phyloP scores from a whole-genome alignment of 305 asterid species.

The Fraxinus greggii region DNA sequence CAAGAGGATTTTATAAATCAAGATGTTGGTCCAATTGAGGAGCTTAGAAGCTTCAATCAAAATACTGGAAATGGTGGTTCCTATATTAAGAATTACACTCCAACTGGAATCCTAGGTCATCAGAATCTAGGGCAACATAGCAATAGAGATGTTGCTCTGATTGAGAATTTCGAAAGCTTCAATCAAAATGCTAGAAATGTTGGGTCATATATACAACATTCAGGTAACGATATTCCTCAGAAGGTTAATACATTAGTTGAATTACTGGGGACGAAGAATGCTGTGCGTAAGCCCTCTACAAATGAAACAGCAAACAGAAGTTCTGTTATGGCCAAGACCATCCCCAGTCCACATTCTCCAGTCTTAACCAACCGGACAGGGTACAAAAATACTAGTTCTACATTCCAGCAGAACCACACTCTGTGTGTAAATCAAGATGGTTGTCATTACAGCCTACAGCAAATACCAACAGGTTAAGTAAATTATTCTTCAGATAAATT shows the following conservation, averaged over 20 bases:
- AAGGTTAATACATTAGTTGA: constrained; percentile 46
- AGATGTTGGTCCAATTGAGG: constrained; percentile 26
- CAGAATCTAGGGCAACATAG: constrained; percentile 20
- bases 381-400: constrained; percentile 24
- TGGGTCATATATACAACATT: constrained; percentile 27
- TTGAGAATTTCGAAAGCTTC: constrained; percentile 23
- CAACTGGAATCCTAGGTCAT: constrained; percentile 11
- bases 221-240: constrained; percentile 33
- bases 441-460: constrained; percentile 41
- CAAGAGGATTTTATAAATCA: constrained; percentile 8
- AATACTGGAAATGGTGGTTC: background rate
- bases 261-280: constrained; percentile 33
- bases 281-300: constrained; percentile 13
- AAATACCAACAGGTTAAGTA: constrained; percentile 46
- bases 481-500: background rate
- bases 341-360: constrained; percentile 37
- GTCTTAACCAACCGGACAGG: constrained; percentile 29
- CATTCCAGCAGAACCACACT: constrained; percentile 27
- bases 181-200: constrained; percentile 30
- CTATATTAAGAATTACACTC: constrained; percentile 11
- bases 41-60: constrained; percentile 21
- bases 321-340: constrained; percentile 12
- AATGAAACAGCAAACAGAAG: constrained; percentile 28
- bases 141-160: constrained; percentile 22
- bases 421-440: constrained; percentile 22